Evolutionary conservation across 345 rosid species (phyloP).

Genomic region (Rhizophora apiculata): DNA sequence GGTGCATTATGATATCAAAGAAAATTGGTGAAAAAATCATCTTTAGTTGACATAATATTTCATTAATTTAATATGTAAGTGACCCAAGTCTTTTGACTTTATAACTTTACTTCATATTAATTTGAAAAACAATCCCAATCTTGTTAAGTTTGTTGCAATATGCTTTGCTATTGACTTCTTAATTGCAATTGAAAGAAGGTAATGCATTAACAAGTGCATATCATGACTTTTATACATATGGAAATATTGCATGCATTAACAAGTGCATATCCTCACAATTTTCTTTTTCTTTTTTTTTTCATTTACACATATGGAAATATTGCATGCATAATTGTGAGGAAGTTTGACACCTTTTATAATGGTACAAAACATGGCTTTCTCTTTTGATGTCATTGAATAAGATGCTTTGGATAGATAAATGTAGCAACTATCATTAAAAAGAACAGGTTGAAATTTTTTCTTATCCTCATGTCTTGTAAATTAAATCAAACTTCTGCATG

Average conservation of each 20-base stretch:
- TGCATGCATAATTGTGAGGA: no score
- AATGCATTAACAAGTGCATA: background rate
- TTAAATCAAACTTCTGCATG: background rate
- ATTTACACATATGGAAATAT: no score
- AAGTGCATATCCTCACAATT: background rate
- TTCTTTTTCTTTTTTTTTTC: no score
- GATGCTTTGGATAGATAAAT: background rate
- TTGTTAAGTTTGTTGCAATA: background rate
- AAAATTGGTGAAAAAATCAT: background rate
- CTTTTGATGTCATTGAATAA: background rate
- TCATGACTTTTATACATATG: slow-evolving; percentile 5
- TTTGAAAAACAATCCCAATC: slow-evolving; percentile 3
- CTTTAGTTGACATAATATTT: slow-evolving; percentile 4
- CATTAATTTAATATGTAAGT: background rate
- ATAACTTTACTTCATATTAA: background rate
- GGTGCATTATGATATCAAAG: no score
- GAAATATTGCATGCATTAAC: background rate
- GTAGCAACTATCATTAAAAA: no score
- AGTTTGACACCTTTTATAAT: no score
- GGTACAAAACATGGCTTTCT: background rate
- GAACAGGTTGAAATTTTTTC: background rate
- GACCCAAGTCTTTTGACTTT: background rate
- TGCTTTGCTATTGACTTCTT: background rate
- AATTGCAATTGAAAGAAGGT: background rate
- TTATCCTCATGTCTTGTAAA: background rate